Evolutionary conservation across 108 stramenopile genomes (phyloP), one percentile per base, ranked within the genome.

Genomic region (Skeletonema grethae): DNA sequence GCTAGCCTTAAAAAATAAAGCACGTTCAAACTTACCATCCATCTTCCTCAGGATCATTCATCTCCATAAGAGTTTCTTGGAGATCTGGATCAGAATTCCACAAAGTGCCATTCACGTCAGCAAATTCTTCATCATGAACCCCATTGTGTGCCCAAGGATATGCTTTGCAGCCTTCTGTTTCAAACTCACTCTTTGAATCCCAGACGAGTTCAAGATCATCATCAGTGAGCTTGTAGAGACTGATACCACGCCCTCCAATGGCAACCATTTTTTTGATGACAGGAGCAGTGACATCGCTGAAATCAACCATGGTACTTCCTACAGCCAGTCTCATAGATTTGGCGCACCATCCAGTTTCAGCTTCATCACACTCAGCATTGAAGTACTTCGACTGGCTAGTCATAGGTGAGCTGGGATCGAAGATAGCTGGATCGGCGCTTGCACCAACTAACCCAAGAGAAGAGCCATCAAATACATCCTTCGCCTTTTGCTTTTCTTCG

Each of bases 131-230:
- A 45, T 83, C 85, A 53, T 80, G 79, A 35, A 86, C 24, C 8
- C 67, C 82, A 63, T 86, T 86, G 75, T 86, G 82, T 31, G 85
- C 62, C 82, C 82, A 86, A 24, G 85, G 85, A 63, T 57, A 86
- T 11, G 48, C 60, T n/a, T 36, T 36, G 48, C 85, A 82, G 15
- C 76, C 76, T 39, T 77, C 72, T 57, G 8, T 60, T 68, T 82
- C 82, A 22, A 82, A 73, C 24, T 77, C 76, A 24, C 50, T 41
- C 24, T 30, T 72, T 10, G 28, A 32, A 36, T 80, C 79, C 79
- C 79, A 80, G 24, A 80, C 61, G 20, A 80, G 16, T 0, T 69
- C 74, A 11, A 80, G 38, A 10, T 55, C 73, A 1, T 75, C 67
- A 18, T 75, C 78, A 13, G 35, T 73, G 5, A 77, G 62, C 57